These are phyloP conservation scores for Collybia sp. DNA, from an alignment of 768 basidiomycete genomes.

Conservation along the genomic window DNA sequence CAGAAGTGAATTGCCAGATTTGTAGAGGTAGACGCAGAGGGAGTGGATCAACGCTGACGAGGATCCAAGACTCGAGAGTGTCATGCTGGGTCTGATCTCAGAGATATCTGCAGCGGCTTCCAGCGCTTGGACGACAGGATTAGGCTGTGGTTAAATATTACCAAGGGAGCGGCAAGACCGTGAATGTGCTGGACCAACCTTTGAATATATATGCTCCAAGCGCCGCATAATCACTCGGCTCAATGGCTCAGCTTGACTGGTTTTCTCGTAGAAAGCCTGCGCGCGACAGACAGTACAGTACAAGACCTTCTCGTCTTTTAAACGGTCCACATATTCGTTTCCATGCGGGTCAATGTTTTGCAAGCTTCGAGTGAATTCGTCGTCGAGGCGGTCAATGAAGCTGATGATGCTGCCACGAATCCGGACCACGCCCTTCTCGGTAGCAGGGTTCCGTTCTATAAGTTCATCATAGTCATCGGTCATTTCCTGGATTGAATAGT, in stretches of 20 bases:
- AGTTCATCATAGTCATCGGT: slow-evolving; percentile 92
- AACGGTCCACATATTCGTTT: slow-evolving; percentile 95
- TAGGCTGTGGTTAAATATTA: slow-evolving; percentile 54
- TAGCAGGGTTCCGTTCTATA: slow-evolving; percentile 71
- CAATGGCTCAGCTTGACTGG: slow-evolving; percentile 70
- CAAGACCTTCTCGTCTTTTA: slow-evolving; percentile 93
- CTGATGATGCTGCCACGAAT: slow-evolving; percentile 96
- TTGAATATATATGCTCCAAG: slow-evolving; percentile 96
- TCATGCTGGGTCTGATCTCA: slow-evolving; percentile 58
- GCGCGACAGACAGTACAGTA: slow-evolving; percentile 93
- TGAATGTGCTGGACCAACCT: slow-evolving; percentile 45
- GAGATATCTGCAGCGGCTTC: slow-evolving; percentile 63
- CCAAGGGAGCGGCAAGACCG: slow-evolving; percentile 7
- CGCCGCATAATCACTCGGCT: slow-evolving; percentile 91
- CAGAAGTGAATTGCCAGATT: slow-evolving; percentile 83
- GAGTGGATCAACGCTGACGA: slow-evolving; percentile 81
- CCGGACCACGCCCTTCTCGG: slow-evolving; percentile 71
- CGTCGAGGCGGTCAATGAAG: slow-evolving; percentile 93
- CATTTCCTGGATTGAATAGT: slow-evolving; percentile 82
- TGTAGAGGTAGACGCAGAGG: slow-evolving; percentile 91
- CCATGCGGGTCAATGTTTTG: slow-evolving; percentile 99
- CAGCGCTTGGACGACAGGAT: slow-evolving; percentile 86
- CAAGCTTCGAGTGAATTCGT: slow-evolving; percentile 95
- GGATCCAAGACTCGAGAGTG: slow-evolving; percentile 46
- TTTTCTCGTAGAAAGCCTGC: slow-evolving; percentile 87